Evolutionary conservation across 257 asterid species (phyloP).

Genomic region (Penstemon davidsonii): DNA sequence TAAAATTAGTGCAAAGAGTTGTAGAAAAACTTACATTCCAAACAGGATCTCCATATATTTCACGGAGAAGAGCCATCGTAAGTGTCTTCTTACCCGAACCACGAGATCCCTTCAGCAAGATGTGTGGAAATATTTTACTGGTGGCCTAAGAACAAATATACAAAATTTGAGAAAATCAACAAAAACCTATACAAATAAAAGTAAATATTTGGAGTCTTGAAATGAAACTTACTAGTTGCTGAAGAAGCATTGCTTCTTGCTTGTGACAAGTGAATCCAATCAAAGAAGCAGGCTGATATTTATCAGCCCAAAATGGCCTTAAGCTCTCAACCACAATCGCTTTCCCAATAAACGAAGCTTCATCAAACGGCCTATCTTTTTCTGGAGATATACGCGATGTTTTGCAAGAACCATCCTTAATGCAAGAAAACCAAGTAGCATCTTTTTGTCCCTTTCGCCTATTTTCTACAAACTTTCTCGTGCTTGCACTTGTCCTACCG

Average conservation of each 20-base stretch:
- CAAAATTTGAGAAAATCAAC: neutral
- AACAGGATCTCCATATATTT: constrained; percentile 67
- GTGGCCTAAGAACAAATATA: constrained; percentile 39
- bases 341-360: constrained; percentile 67
- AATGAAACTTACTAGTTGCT: constrained; percentile 55
- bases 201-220: neutral
- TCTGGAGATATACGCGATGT: constrained; percentile 56
- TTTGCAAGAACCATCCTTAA: constrained; percentile 68
- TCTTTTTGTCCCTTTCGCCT: constrained; percentile 55
- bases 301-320: constrained; percentile 82
- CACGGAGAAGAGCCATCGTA: constrained; percentile 65
- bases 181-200: neutral
- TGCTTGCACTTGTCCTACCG: constrained; percentile 56
- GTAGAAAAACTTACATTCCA: constrained; percentile 50
- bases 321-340: constrained; percentile 70
- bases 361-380: constrained; percentile 52
- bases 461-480: constrained; percentile 51
- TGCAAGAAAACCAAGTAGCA: constrained; percentile 67
- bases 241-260: constrained; percentile 69
- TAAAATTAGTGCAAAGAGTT: too few species aligned
- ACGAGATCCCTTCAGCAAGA: constrained; percentile 69
- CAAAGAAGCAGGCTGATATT: constrained; percentile 64
- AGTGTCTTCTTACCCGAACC: constrained; percentile 83
- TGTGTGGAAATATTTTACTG: constrained; percentile 54
- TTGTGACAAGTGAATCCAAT: constrained; percentile 69